These are phyloP conservation scores for Pythium aristosporum DNA, from an alignment of 352 stramenopile species.

Conservation along the genomic window DNA sequence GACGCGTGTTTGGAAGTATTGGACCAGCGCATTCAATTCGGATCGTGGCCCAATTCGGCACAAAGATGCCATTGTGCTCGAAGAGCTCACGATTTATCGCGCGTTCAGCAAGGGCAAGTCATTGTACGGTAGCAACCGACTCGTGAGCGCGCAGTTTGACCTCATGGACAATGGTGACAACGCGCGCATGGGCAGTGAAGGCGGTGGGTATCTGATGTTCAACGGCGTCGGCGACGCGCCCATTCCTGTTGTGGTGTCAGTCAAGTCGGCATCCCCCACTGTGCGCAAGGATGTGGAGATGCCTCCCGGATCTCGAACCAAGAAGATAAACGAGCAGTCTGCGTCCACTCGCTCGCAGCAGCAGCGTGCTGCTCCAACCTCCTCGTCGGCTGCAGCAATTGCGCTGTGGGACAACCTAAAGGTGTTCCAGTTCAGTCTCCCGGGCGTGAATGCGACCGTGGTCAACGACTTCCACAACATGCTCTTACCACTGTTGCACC, in stretches of 20 bases:
- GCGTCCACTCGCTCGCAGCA: slow-evolving; percentile 6
- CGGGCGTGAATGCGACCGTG: slow-evolving; percentile 75
- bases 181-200: slow-evolving; percentile 28
- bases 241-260: slow-evolving; percentile 73
- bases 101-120: slow-evolving; percentile 66
- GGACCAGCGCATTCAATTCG: slow-evolving; percentile 81
- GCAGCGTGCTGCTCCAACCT: not conserved
- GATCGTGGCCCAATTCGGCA: slow-evolving; percentile 76
- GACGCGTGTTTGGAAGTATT: slow-evolving; percentile 85
- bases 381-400: slow-evolving; percentile 20
- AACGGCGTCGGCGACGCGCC: slow-evolving; percentile 82
- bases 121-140: slow-evolving; percentile 29
- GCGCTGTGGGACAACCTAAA: slow-evolving; percentile 56
- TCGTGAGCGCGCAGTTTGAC: slow-evolving; percentile 37
- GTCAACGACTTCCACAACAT: slow-evolving; percentile 90
- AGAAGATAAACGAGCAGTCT: slow-evolving; percentile 4
- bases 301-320: not conserved
- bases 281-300: slow-evolving; percentile 4
- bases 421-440: slow-evolving; percentile 72
- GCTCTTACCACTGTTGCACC: slow-evolving; percentile 75
- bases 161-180: slow-evolving; percentile 30
- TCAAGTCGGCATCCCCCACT: slow-evolving; percentile 34
- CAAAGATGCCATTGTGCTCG: slow-evolving; percentile 73
- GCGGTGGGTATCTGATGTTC: slow-evolving; percentile 85
- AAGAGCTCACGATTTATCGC: slow-evolving; percentile 82